Base-by-base conservation (phyloP, 1,284 basidiomycete genomes). In the Fomes fomentarius region DNA sequence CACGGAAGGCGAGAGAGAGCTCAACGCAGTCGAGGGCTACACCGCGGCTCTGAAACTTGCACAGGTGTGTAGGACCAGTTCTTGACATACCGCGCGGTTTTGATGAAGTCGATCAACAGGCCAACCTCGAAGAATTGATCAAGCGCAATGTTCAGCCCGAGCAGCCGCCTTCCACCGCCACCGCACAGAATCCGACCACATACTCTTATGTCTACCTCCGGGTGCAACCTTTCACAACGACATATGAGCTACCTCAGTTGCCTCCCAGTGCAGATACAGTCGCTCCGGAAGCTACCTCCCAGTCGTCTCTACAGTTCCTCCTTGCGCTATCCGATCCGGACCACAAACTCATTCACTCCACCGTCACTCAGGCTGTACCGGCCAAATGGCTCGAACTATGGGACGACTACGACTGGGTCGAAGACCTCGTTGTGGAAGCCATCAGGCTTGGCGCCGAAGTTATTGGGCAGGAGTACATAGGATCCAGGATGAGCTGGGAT, bases 391-490 rank as follows among this genome's bases (percentile, higher is more conserved):
- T 97, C 50, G 83, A 87, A 1, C 77, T 96, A 30, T 94, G 92
- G 84, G 94, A 96, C 68, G 84, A 90, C 57, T 91, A 93, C 68
- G 93, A 96, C 47, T 98, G 96, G 96, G 94, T 97, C 4, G 96
- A 98, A 72, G 94, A 97, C 69, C 73, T 90, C 22, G 83, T 96
- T 54, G 94, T 94, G 1, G 95, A 96, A 64, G 81, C 86, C 0
- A 74, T 98, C 56, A 77, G 91, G 54, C 78, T 93, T 5, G 89
- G 88, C 6, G 83, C 94, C 21, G 94, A 96, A 72, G 84, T 93
- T 19, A 74, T 95, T 54, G 93, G 93, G 0, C 94, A 96, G 70
- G 92, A 96, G 62, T 94, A 94, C 68, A 77, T 94, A 17, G 89
- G 85, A 25, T 78, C 83, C 35, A 75, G 91, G 52, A 94, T 94